Percentiles rank a stretch among this genome's conserved stretches.
Conservation (phyloP, 2,329 filamentous ascomycete species). For the Exutisphaerella laricina region DNA sequence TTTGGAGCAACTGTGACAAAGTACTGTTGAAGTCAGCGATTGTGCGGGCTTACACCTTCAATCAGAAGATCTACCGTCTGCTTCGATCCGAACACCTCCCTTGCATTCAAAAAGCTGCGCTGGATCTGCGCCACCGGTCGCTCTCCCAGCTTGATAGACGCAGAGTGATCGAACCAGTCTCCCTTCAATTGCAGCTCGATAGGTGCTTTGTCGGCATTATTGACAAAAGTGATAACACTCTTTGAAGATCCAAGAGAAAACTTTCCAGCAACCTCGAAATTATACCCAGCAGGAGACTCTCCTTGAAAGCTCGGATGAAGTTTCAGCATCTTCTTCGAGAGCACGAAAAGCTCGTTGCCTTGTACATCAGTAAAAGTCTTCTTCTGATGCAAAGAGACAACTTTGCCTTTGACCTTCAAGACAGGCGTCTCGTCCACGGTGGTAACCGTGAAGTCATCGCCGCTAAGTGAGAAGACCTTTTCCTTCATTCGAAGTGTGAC, state of each 20-base stretch:
- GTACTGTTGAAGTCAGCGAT: constrained; percentile 39
- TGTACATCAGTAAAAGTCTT: constrained; percentile 53
- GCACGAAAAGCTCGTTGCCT: constrained; percentile 53
- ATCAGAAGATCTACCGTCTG: constrained; percentile 45
- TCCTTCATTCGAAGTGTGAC: constrained; percentile 46
- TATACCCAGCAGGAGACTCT: constrained; percentile 32
- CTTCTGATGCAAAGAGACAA: constrained; percentile 49
- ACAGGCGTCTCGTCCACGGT: constrained; percentile 50
- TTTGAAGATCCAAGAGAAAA: constrained; percentile 50
- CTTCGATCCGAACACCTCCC: constrained; percentile 55
- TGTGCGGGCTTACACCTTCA: neutral
- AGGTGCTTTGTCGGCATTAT: constrained; percentile 38
- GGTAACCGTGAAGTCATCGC: constrained; percentile 60
- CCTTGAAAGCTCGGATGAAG: constrained; percentile 50
- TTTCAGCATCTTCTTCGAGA: constrained; percentile 49
- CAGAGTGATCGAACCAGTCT: constrained; percentile 53
- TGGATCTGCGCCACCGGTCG: constrained; percentile 54
- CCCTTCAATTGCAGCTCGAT: constrained; percentile 55
- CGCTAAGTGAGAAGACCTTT: constrained; percentile 56
- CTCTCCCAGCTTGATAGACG: constrained; percentile 51
- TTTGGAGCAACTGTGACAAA: constrained; percentile 57
- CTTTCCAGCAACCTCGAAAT: constrained; percentile 34
- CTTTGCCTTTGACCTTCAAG: constrained; percentile 53
- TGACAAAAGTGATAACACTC: constrained; percentile 54
- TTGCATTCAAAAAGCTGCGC: constrained; percentile 52